Evolutionary conservation across 2,329 filamentous ascomycete species (phyloP).

Genomic region (Colletotrichum sp.): DNA sequence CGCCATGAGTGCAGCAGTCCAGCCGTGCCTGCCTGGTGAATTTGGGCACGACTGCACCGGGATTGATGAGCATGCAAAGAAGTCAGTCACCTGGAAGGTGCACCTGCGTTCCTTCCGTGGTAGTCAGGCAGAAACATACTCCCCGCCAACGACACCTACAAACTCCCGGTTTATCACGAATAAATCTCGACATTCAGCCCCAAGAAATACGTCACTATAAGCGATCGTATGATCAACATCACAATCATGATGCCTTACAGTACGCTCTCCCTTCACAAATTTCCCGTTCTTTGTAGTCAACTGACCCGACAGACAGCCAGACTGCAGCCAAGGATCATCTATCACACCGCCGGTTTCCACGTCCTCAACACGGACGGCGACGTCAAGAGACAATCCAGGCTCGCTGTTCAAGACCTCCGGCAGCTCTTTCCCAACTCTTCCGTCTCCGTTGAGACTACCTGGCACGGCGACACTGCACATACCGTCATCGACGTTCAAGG

Average conservation of each 20-base stretch:
- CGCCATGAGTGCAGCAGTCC: background rate
- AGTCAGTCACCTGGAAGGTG: background rate
- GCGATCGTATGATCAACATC: background rate
- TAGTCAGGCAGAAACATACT: background rate
- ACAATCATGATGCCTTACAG: background rate
- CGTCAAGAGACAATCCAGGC: background rate
- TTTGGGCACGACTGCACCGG: background rate
- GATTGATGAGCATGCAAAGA: background rate
- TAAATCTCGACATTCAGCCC: background rate
- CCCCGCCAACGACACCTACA: background rate
- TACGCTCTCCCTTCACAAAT: background rate
- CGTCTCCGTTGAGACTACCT: background rate
- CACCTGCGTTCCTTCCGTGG: background rate
- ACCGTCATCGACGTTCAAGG: background rate
- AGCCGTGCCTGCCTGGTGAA: background rate
- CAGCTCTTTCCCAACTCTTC: background rate
- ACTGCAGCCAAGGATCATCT: background rate
- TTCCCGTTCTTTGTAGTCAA: background rate
- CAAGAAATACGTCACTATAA: background rate
- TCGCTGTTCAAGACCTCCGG: background rate
- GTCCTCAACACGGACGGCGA: background rate
- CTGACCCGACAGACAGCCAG: background rate
- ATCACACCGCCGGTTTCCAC: background rate
- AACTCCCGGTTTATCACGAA: background rate
- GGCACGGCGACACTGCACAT: background rate